Evolutionary conservation across 2,329 filamentous ascomycete genomes (phyloP).

Genomic region (Rasamsonia emersonii): DNA sequence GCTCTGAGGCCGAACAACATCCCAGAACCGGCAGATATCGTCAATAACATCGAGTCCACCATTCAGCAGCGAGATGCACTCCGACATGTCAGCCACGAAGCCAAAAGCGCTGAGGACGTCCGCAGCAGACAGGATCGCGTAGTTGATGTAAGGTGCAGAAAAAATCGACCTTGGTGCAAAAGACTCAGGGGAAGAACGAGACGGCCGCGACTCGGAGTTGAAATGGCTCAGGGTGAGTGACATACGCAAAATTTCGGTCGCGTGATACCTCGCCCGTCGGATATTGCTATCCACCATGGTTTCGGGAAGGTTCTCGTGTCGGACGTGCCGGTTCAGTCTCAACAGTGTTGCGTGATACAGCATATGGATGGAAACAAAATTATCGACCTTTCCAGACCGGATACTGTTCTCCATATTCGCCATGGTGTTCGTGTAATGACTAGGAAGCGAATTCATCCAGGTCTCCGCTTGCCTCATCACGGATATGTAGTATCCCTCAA

Average conservation of each 20-base stretch:
- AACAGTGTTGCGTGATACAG: slow-evolving; percentile 58
- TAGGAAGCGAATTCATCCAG: slow-evolving; percentile 53
- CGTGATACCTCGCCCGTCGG: slow-evolving; percentile 43
- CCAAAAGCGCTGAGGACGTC: slow-evolving; percentile 59
- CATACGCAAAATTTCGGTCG: slow-evolving; percentile 44
- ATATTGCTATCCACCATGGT: slow-evolving; percentile 40
- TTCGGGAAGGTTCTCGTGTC: slow-evolving; percentile 33
- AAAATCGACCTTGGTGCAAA: slow-evolving; percentile 29
- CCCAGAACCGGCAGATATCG: slow-evolving; percentile 52
- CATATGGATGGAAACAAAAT: slow-evolving; percentile 57
- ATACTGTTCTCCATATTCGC: slow-evolving; percentile 52
- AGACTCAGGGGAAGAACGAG: slow-evolving; percentile 13
- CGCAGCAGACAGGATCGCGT: slow-evolving; percentile 53
- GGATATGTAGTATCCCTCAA: slow-evolving; percentile 46
- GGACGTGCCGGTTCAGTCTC: slow-evolving; percentile 56
- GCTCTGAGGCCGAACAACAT: slow-evolving; percentile 14
- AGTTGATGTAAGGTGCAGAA: slow-evolving; percentile 55
- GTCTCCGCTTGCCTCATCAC: slow-evolving; percentile 44
- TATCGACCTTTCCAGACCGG: slow-evolving; percentile 45
- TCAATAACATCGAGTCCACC: slow-evolving; percentile 48
- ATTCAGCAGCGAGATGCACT: slow-evolving; percentile 46
- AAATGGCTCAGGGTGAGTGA: slow-evolving; percentile 33
- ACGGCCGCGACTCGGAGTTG: slow-evolving; percentile 14
- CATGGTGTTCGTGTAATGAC: slow-evolving; percentile 45
- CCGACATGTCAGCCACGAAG: slow-evolving; percentile 41